Percentiles rank a stretch among this genome's conserved stretches.
phyloP scores from a whole-genome alignment of 2,329 filamentous ascomycete species.

The Dothiorella sarmentorum region DNA sequence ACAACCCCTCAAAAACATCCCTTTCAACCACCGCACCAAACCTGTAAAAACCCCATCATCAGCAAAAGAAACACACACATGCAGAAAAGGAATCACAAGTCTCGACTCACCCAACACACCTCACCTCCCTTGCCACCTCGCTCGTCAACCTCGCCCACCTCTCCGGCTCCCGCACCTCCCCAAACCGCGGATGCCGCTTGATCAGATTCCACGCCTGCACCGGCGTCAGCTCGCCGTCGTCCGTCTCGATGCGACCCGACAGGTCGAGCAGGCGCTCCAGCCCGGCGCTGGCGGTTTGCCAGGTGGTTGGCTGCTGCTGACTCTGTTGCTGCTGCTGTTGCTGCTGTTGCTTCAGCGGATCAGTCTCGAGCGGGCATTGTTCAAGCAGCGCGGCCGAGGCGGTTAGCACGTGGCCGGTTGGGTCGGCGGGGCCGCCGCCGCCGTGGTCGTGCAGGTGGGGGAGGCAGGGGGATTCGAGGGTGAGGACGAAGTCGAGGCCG shows the following conservation, averaged over 20 bases:
- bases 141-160: conserved; percentile 13
- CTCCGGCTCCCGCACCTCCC: conserved; percentile 21
- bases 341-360: neutral
- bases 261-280: conserved; percentile 26
- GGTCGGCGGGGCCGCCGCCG: conserved; percentile 19
- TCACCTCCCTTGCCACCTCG: neutral
- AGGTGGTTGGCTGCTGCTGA: conserved; percentile 21
- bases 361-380: conserved; percentile 18
- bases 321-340: no score
- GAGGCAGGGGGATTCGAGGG: neutral
- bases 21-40: neutral
- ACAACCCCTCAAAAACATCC: neutral
- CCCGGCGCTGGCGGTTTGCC: conserved; percentile 23
- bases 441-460: conserved; percentile 7
- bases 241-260: conserved; percentile 22
- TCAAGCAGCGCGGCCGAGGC: conserved; percentile 29
- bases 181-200: conserved; percentile 25
- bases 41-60: neutral
- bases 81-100: no score
- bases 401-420: conserved; percentile 32
- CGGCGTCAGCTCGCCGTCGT: conserved; percentile 34
- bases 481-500: neutral
- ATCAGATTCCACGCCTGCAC: conserved; percentile 38
- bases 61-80: neutral
- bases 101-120: neutral